Percentiles rank a stretch among this genome's conserved stretches.
Conservation (phyloP, 345 rosid species). For the Microthlaspi erraticum region DNA sequence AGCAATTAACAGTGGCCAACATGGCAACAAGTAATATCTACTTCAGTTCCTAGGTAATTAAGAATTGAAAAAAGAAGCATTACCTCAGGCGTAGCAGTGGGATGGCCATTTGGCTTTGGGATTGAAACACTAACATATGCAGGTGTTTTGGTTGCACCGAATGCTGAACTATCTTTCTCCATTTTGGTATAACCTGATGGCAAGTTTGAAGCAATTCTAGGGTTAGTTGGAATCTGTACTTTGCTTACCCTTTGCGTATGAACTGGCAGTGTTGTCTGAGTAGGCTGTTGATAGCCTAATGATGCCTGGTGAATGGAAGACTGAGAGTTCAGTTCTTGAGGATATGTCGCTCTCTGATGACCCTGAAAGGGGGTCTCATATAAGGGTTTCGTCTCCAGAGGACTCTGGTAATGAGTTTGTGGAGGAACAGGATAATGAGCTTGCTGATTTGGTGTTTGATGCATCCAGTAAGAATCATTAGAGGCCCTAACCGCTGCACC, state of each 20-base stretch:
- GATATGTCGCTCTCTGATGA: slow-evolving; percentile 60
- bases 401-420: slow-evolving; percentile 64
- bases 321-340: slow-evolving; percentile 68
- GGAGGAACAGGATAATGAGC: slow-evolving; percentile 63
- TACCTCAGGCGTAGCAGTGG: slow-evolving; percentile 78
- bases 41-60: slow-evolving; percentile 30
- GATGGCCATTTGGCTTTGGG: slow-evolving; percentile 69
- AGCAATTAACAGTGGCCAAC: slow-evolving; percentile 10
- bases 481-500: slow-evolving; percentile 59
- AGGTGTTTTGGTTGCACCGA: slow-evolving; percentile 62
- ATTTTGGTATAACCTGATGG: slow-evolving; percentile 69
- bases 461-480: slow-evolving; percentile 80
- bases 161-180: slow-evolving; percentile 61
- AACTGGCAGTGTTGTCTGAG: slow-evolving; percentile 54
- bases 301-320: slow-evolving; percentile 49
- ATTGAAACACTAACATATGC: slow-evolving; percentile 80
- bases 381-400: slow-evolving; percentile 61
- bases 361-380: slow-evolving; percentile 70
- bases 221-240: slow-evolving; percentile 96
- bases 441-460: slow-evolving; percentile 60
- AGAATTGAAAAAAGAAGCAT: slow-evolving; percentile 36
- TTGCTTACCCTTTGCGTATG: slow-evolving; percentile 77
- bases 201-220: slow-evolving; percentile 94
- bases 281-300: slow-evolving; percentile 58
- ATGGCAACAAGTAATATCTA: slow-evolving; percentile 27